These are phyloP conservation scores for Coniochaeta ligniaria DNA, from an alignment of 2,329 filamentous ascomycete species.

Conservation along the genomic window DNA sequence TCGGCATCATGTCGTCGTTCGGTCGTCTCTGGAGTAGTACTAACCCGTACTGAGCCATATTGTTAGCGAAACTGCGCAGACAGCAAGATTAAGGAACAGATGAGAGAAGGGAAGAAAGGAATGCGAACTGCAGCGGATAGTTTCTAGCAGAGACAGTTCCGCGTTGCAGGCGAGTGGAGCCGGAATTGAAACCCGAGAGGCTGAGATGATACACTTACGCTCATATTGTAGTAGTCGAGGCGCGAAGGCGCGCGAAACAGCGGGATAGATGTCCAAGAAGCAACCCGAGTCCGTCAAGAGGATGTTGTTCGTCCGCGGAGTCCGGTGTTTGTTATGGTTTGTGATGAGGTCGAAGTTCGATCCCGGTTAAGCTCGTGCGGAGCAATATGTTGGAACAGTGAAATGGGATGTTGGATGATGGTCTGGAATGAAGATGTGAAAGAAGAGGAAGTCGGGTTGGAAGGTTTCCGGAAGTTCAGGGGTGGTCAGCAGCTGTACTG, in stretches of 20 bases:
- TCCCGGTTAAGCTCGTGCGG: neutral
- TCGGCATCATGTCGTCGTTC: neutral
- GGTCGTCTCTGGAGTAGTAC: constrained; percentile 16
- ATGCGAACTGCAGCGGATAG: neutral
- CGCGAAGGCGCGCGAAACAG: constrained; percentile 5
- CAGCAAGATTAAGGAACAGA: neutral
- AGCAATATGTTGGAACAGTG: neutral
- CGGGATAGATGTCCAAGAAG: neutral
- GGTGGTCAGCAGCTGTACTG: neutral
- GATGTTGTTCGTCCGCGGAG: neutral
- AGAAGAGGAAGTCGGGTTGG: neutral
- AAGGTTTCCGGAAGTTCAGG: neutral
- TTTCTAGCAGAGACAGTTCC: neutral
- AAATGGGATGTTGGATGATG: neutral
- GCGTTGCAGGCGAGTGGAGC: constrained; percentile 3
- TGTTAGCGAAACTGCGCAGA: constrained; percentile 22
- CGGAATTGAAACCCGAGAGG: constrained; percentile 12
- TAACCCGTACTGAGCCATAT: constrained; percentile 48
- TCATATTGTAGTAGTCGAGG: constrained; percentile 29
- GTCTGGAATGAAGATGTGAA: neutral
- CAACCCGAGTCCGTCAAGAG: neutral
- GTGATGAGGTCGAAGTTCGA: neutral
- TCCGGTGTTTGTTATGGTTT: neutral
- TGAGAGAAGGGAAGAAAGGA: neutral
- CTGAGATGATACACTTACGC: constrained; percentile 35